Conservation (phyloP, 495 filamentous ascomycete genomes). For the Daldinia decipiens region DNA sequence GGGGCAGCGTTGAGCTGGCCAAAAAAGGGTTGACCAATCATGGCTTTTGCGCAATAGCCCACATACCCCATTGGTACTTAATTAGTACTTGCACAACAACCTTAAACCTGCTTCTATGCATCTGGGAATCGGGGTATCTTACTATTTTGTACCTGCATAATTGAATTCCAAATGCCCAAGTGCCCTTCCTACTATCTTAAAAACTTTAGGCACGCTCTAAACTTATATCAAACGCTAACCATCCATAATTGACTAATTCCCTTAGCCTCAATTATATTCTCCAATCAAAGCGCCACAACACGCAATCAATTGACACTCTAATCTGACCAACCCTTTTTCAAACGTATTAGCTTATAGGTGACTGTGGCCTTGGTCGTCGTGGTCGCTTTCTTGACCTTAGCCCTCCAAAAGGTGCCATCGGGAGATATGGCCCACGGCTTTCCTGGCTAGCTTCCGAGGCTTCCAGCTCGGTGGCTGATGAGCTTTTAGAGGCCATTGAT, state of each 20-base stretch:
- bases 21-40: constrained; percentile 18
- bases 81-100: background rate
- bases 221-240: background rate
- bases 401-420: constrained; percentile 23
- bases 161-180: background rate
- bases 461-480: constrained; percentile 2
- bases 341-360: constrained; percentile 13
- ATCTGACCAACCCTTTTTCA: constrained; percentile 6
- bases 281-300: constrained; percentile 1
- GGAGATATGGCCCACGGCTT: constrained; percentile 2
- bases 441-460: constrained; percentile 5
- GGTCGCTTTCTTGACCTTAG: constrained; percentile 24
- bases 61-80: constrained; percentile 8
- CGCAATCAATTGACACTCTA: background rate
- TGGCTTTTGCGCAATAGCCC: constrained; percentile 3
- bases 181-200: too few relatives aligned
- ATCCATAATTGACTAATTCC: background rate
- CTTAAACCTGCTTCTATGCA: background rate
- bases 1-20: constrained; percentile 28
- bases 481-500: constrained; percentile 1
- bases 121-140: too few relatives aligned
- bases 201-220: background rate
- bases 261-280: background rate
- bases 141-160: constrained; percentile 6
- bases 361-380: constrained; percentile 26